Evolutionary conservation across 1,284 basidiomycete genomes (phyloP), one percentile per base, ranked within the genome.

Genomic region (Tremellales sp.): DNA sequence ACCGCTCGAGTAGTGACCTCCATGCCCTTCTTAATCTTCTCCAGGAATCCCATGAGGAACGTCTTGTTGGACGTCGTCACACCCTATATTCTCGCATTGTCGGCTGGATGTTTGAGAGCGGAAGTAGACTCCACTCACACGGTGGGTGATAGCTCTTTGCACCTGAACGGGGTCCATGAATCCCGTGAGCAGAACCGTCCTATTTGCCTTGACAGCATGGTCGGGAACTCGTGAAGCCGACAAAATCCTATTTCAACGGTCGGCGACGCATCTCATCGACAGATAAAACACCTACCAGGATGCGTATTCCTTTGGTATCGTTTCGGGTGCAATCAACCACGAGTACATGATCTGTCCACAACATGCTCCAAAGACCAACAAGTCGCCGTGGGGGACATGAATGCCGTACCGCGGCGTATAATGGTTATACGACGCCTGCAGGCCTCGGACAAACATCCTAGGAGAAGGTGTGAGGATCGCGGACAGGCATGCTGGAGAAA

Each of bases 321-420:
- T 87, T 50, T 92, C 88, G 7, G 88, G 90, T 22, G 85, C 77
- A 26, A 88, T 69, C 25, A 94, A 76, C 73, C 85, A 90, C 0
- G 79, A 83, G 66, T 89, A 93, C 74, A 93, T 79, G 66, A 95
- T 94, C 71, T 95, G 91, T 8, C 84, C 85, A 62, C 85, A 94
- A 16, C 85, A 86, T 2, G 92, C 62, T 9, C 84, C 79, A 63
- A 97, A 97, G 8, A 92, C 79, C 16, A 95, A 69, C 0, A 90
- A 78, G 47, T 86, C 86, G 7, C 93, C 93, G 66, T 91, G 78
- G 0, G 92, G 93, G 13, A 98, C 79, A 42, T 77, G 76, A 48
- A 90, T 77, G 22, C 83, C 68, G 5, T 59, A 47, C 3, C 52
- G 55, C 1, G 65, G 64, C 4, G 68, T 63, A 34, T 69, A 63